Base-by-base conservation (phyloP, 805 yeast genomes). In the Millerozyma miso region DNA sequence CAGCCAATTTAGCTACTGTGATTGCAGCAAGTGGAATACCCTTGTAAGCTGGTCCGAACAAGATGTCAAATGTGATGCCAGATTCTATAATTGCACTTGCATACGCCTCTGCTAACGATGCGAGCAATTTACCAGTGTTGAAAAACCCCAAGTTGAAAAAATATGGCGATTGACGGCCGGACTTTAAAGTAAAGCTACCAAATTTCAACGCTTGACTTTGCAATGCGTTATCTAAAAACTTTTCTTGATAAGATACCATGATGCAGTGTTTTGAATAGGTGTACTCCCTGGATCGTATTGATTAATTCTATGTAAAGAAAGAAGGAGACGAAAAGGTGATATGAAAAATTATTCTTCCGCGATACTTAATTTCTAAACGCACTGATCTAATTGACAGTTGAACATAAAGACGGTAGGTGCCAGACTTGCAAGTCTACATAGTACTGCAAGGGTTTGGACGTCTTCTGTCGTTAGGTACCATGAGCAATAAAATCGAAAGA, bases 11-110 rank as follows among this genome's bases (percentile, higher is more conserved):
- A 45, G 93, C 91, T 45, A 86, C 88, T 13, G 97, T 88, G 48
- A 91, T 77, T 3, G 98, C 96, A 41, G 96, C 95, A 44, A 91
- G 75, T 17, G 99, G 95, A 54, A 91, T 91, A 15, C 99, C 99
- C 69, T 93, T 93, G 69, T 91, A 91, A 20, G 99, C 99, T 8
- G 99, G 99, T 5, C 99, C 99, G 59, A 91, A 91, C 42, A 91
- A 70, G 35, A 93, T 81, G 57, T 91, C 98, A 55, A 91, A 90
- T 60, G 89, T 83, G 39, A 91, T 58, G 4, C 85, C 91, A 0
- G 91, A 77, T 38, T 77, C 81, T 52, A 90, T 81, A 51, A 91
- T 91, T 20, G 96, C 85, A 45, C 79, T 76, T 23, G 99, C 98
- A 59, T 90, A 93, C 4, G 96, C 85, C 4, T 83, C 77, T 16